Percentiles rank a stretch among this genome's conserved stretches.
Evolutionary conservation across 1,139 yeast genomes (phyloP).

Genomic region (Saccharomyces hybrid): DNA sequence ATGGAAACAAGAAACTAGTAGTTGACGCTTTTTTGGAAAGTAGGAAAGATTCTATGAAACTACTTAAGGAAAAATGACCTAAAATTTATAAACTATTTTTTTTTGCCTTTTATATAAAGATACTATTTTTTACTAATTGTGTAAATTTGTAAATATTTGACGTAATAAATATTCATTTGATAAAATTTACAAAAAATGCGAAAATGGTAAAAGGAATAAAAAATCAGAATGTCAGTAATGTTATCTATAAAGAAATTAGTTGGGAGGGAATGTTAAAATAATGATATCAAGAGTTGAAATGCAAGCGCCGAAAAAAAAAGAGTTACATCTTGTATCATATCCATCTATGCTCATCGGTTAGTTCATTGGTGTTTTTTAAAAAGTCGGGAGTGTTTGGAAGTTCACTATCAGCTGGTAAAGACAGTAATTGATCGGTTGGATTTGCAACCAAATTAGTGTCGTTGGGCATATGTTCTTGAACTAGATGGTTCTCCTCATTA

Average conservation of each 20-base stretch:
- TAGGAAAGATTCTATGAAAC: background rate
- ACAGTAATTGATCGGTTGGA: slow-evolving; percentile 6
- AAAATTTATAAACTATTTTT: background rate
- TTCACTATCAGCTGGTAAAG: slow-evolving; percentile 12
- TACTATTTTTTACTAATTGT: background rate
- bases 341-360: slow-evolving; percentile 15
- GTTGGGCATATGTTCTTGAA: background rate
- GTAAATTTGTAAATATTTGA: background rate
- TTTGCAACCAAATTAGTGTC: background rate
- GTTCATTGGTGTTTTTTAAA: slow-evolving; percentile 12
- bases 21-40: background rate
- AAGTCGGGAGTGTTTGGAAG: slow-evolving; percentile 14
- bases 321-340: slow-evolving; percentile 5
- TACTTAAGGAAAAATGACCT: background rate
- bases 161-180: background rate
- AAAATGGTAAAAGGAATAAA: background rate
- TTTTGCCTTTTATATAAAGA: background rate
- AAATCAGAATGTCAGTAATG: background rate
- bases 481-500: background rate
- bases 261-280: background rate
- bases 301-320: background rate
- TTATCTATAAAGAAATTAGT: background rate
- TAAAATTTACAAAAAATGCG: background rate
- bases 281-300: background rate
- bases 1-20: background rate